Evolutionary conservation across 1,284 basidiomycete genomes (phyloP).

Genomic region (Apiotrichum veenhuisii): DNA sequence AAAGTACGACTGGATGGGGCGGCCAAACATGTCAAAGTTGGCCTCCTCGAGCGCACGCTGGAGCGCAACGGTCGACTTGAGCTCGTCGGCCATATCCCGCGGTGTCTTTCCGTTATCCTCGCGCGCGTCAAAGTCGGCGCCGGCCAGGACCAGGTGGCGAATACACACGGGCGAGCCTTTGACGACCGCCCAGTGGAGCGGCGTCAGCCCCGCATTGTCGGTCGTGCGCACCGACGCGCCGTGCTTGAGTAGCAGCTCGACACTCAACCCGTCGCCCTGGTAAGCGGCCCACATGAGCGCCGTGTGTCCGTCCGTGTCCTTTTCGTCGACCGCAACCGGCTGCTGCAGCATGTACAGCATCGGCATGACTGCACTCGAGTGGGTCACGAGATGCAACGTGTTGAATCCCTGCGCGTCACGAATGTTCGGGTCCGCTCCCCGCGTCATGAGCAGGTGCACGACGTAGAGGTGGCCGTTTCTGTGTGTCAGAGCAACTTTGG

Average conservation of each 20-base stretch:
- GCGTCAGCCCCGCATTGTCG: conserved; percentile 80
- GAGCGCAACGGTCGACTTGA: conserved; percentile 85
- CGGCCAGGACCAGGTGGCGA: conserved; percentile 74
- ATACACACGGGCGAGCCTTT: conserved; percentile 85
- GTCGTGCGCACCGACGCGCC: conserved; percentile 72
- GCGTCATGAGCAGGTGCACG: conserved; percentile 80
- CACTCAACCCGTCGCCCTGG: conserved; percentile 85
- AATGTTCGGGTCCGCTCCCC: conserved; percentile 89
- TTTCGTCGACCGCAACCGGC: conserved; percentile 78
- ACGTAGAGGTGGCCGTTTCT: conserved; percentile 92
- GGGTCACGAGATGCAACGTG: conserved; percentile 87
- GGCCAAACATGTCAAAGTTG: conserved; percentile 23
- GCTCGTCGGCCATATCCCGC: conserved; percentile 88
- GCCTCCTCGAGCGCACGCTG: conserved; percentile 82
- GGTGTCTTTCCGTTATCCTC: conserved; percentile 84
- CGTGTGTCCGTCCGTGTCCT: conserved; percentile 89
- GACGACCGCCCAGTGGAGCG: conserved; percentile 98
- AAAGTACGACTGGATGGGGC: conserved; percentile 32
- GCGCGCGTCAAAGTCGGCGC: conserved; percentile 74
- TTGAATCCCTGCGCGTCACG: conserved; percentile 95
- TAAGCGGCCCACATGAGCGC: conserved; percentile 99
- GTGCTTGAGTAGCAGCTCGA: conserved; percentile 83
- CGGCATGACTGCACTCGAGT: conserved; percentile 91
- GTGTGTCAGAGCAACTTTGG: conserved; percentile 3
- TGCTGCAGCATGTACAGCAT: conserved; percentile 88